phyloP scores from a whole-genome alignment of 345 rosid genomes.

The Brassica carinata region DNA sequence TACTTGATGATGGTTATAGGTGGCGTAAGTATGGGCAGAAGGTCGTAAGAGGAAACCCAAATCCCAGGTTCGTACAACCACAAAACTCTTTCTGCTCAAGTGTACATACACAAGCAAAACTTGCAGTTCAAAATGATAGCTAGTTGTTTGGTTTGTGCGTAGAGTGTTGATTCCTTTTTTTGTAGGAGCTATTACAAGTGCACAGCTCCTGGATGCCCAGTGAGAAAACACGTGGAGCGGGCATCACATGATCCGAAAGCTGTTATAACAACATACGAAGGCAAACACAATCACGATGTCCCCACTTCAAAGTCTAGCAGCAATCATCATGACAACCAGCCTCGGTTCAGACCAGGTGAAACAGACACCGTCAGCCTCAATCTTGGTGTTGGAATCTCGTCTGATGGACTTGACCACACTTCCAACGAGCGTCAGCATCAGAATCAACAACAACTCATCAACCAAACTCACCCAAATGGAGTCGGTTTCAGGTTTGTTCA shows the following conservation, averaged over 20 bases:
- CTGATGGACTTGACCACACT: slow-evolving; percentile 51
- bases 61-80: slow-evolving; percentile 69
- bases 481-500: slow-evolving; percentile 58
- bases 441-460: slow-evolving; percentile 49
- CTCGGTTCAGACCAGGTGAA: slow-evolving; percentile 59
- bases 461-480: slow-evolving; percentile 48
- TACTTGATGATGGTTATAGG: slow-evolving; percentile 94
- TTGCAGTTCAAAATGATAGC: slow-evolving; percentile 7
- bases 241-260: slow-evolving; percentile 99
- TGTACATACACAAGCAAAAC: neutral
- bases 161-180: slow-evolving; percentile 7
- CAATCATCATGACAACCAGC: slow-evolving; percentile 62
- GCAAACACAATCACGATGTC: slow-evolving; percentile 95
- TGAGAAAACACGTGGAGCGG: slow-evolving; percentile 97
- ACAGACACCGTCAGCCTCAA: slow-evolving; percentile 81
- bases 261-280: slow-evolving; percentile 97
- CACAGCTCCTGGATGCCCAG: slow-evolving; percentile 91
- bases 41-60: slow-evolving; percentile 97
- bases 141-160: neutral
- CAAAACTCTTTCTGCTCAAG: neutral
- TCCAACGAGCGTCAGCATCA: slow-evolving; percentile 52
- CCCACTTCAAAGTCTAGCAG: slow-evolving; percentile 71
- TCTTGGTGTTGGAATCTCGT: slow-evolving; percentile 86
- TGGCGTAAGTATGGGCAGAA: slow-evolving; percentile 99
- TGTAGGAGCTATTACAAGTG: slow-evolving; percentile 98